These are phyloP conservation scores for Lichtheimia corymbifera DNA, from an alignment of 371 early-diverging fungal species.

Conservation along the genomic window DNA sequence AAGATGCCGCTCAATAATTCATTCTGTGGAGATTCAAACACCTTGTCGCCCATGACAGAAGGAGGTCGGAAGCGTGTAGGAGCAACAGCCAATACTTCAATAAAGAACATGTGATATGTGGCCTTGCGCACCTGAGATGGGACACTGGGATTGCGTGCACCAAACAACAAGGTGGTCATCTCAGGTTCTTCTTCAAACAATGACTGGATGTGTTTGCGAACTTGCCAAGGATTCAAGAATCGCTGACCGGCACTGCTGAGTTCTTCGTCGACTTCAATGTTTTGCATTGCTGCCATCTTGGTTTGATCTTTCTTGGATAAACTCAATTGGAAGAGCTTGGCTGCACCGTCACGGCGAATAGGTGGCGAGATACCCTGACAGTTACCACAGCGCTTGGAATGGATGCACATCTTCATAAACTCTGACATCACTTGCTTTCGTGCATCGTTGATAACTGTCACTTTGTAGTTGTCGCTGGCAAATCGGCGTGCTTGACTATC, in stretches of 20 bases:
- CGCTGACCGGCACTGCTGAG: conserved; percentile 36
- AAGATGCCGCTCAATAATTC: conserved; percentile 83
- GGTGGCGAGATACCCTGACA: conserved; percentile 82
- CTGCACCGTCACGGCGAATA: conserved; percentile 82
- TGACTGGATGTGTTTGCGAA: conserved; percentile 73
- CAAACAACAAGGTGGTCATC: conserved; percentile 79
- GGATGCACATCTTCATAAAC: conserved; percentile 63
- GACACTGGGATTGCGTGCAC: conserved; percentile 62
- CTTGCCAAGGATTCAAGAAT: conserved; percentile 79
- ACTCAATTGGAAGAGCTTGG: conserved; percentile 86
- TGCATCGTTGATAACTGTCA: conserved; percentile 74
- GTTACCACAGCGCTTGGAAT: conserved; percentile 71
- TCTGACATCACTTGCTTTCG: conserved; percentile 77
- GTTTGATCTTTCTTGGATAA: conserved; percentile 71
- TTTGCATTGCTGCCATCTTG: conserved; percentile 65
- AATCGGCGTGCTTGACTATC: conserved; percentile 32
- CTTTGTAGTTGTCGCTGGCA: conserved; percentile 60
- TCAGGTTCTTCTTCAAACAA: conserved; percentile 79
- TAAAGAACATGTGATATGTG: conserved; percentile 90
- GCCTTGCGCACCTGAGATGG: conserved; percentile 43
- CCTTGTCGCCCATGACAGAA: conserved; percentile 82
- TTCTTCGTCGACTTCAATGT: conserved; percentile 1
- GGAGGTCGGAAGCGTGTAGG: conserved; percentile 98
- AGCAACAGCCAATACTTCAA: conserved; percentile 91
- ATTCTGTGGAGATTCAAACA: conserved; percentile 97